Base-by-base conservation (phyloP, 1,284 basidiomycete species). In the Erythrobasidium hasegawianum region DNA sequence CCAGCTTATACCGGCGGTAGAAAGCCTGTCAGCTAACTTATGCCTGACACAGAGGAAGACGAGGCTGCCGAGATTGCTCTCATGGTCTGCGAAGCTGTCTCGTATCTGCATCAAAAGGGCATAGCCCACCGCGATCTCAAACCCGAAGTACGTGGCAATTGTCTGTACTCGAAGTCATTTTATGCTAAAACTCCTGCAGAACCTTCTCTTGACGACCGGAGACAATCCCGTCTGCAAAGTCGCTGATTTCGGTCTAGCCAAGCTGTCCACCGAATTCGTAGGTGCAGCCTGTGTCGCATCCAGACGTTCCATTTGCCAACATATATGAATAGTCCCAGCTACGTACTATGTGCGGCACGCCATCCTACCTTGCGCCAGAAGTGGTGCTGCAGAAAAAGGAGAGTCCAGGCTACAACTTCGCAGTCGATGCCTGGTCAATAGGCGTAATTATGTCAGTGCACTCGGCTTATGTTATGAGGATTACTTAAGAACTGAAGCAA, bases 181-280 rank as follows among this genome's bases (percentile, higher is more conserved):
- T n/a, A n/a, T n/a, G n/a, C n/a, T n/a, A n/a, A n/a, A n/a, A n/a
- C n/a, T n/a, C n/a, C n/a, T n/a, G 5, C 49, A 71, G 83, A 90
- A 90, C 71, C 82, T 90, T 5, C 81, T 91, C 2, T 78, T 91
- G 24, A 90, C 88, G 0, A 80, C 75, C 14, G 83, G 86, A 47
- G 64, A 80, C 1, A 84, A 86, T 0, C 87, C 87, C 0, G 75
- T 79, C 1, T 83, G 88, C 70, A 91, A 92, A 74, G 86, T 96
- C 26, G 92, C 92, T 1, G 93, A 95, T 77, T 96, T 95, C 75
- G 93, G 93, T 4, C 83, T 96, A 13, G 92, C 93, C 0, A 96
- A 96, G 76, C 85, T 87, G 64, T 85, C 90, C 47, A 87, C 89
- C 70, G 74, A 84, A 33, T 69, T 59, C 45, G 67, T 72, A 52